Evolutionary conservation across 73 alveolate species (phyloP).

Genomic region (Tetrahymena thermophila): DNA sequence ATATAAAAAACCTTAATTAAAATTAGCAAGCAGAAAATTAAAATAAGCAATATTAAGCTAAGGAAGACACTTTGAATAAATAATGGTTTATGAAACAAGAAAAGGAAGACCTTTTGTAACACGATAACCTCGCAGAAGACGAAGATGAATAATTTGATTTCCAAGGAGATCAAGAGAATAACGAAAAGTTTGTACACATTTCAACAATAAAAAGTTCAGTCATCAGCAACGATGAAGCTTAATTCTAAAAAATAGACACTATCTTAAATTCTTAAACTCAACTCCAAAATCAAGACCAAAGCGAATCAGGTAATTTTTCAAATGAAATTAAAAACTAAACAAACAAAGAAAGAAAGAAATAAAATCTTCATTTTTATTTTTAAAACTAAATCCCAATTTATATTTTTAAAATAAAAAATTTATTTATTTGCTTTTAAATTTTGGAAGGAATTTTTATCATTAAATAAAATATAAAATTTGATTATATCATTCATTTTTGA

Average conservation of each 20-base stretch:
- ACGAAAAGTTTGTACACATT: neutral
- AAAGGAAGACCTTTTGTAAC: neutral
- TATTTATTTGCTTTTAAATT: too few species aligned
- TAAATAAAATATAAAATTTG: too few species aligned
- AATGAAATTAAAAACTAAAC: neutral
- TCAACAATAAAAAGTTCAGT: neutral
- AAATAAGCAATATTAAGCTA: neutral
- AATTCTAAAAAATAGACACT: neutral
- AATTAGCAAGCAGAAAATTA: neutral
- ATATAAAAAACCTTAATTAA: neutral
- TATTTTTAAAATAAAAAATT: too few species aligned
- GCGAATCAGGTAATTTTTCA: neutral
- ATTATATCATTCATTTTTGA: too few species aligned
- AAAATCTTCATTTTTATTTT: too few species aligned
- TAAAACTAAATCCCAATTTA: too few species aligned
- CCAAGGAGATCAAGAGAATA: neutral
- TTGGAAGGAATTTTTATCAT: too few species aligned
- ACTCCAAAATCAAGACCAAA: neutral
- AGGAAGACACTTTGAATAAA: neutral
- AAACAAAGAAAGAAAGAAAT: too few species aligned
- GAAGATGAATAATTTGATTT: neutral
- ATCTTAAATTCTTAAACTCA: neutral
- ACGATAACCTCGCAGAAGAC: neutral
- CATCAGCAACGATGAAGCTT: neutral
- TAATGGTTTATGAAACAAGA: neutral